Conservation (phyloP, 1,284 basidiomycete genomes). For the Coniophora puteana region DNA sequence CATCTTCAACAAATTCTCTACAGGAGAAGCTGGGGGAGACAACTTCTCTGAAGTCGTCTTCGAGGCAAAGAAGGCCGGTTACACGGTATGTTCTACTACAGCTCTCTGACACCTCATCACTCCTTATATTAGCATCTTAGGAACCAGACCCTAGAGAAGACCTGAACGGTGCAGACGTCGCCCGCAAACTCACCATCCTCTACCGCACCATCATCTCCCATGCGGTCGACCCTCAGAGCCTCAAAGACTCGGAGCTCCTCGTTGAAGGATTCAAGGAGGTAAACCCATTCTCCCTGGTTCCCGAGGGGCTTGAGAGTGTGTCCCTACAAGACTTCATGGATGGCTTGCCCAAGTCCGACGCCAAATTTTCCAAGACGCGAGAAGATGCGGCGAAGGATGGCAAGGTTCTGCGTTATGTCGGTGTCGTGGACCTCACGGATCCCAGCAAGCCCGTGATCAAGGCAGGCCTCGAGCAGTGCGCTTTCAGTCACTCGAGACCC, state of each 20-base stretch:
- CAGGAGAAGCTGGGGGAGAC: slow-evolving; percentile 52
- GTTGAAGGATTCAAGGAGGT: slow-evolving; percentile 77
- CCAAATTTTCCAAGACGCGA: slow-evolving; percentile 73
- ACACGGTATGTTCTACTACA: slow-evolving; percentile 68
- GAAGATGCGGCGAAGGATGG: slow-evolving; percentile 75
- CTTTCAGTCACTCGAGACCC: slow-evolving; percentile 6
- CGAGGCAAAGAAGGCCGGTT: slow-evolving; percentile 88
- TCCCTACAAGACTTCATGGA: slow-evolving; percentile 77
- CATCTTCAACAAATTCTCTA: slow-evolving; percentile 98
- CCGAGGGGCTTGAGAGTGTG: slow-evolving; percentile 65
- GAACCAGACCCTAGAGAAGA: slow-evolving; percentile 98
- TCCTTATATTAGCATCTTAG: slow-evolving; percentile 33
- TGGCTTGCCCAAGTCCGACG: slow-evolving; percentile 83
- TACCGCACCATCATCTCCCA: slow-evolving; percentile 81
- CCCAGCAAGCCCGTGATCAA: slow-evolving; percentile 58
- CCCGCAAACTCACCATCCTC: slow-evolving; percentile 94
- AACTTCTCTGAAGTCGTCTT: slow-evolving; percentile 89
- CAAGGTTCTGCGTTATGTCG: slow-evolving; percentile 90
- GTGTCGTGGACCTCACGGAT: slow-evolving; percentile 82
- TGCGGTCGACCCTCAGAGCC: too few relatives aligned
- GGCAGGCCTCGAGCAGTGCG: slow-evolving; percentile 84
- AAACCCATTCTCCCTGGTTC: slow-evolving; percentile 84
- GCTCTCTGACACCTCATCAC: neutral
- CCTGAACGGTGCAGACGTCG: slow-evolving; percentile 94
- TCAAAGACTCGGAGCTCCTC: slow-evolving; percentile 47